These are phyloP conservation scores for Bolboschoenus planiculmis DNA, from an alignment of 176 grass and related monocot genomes.

Conservation along the genomic window DNA sequence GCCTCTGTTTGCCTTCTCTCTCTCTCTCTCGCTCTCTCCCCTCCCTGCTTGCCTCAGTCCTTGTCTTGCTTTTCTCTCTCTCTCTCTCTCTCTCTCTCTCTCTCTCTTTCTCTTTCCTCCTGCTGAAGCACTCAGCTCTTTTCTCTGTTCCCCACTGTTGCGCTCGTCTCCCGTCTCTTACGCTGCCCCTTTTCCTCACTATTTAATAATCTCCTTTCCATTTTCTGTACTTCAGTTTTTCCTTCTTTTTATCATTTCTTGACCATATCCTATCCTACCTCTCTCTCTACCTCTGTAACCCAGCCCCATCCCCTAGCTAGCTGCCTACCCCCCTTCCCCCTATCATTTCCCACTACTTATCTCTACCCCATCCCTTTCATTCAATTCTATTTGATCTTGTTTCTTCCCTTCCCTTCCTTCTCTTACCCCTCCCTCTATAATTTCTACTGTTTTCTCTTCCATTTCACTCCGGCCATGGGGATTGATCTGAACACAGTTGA, in stretches of 20 bases:
- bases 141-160: constrained; percentile 17
- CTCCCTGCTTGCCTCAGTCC: constrained; percentile 1
- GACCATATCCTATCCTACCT: constrained; percentile 1
- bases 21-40: background rate
- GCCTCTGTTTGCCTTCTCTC: background rate
- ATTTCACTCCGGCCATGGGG: background rate
- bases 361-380: background rate
- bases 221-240: constrained; percentile 22
- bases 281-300: constrained; percentile 4
- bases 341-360: background rate
- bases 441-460: no score
- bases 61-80: background rate
- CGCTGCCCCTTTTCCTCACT: constrained; percentile 19
- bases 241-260: background rate
- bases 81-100: background rate
- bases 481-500: constrained; percentile 28
- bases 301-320: background rate
- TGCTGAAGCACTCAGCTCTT: constrained; percentile 12
- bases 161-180: constrained; percentile 17
- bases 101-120: background rate
- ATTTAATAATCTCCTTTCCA: background rate
- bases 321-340: background rate
- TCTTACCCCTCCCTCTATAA: background rate
- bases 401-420: background rate
- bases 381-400: background rate